These are phyloP conservation scores for Moricandia moricandioides DNA, from an alignment of 345 rosid species.

Conservation along the genomic window DNA sequence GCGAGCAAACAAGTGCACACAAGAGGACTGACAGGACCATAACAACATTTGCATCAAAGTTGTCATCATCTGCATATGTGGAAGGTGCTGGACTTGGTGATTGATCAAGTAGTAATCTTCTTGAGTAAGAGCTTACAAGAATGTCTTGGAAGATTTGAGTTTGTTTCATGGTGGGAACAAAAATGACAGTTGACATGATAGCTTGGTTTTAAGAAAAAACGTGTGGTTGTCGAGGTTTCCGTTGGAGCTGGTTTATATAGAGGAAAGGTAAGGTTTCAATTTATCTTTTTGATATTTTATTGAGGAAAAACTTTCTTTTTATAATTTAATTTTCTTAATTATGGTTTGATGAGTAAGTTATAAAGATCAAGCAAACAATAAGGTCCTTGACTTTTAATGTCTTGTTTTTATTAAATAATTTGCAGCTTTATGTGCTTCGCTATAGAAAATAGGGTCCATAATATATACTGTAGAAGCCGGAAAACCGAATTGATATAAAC, in stretches of 20 bases:
- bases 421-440: slow-evolving; percentile 12
- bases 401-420: slow-evolving; percentile 12
- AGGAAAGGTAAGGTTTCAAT: slow-evolving; percentile 14
- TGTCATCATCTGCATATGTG: slow-evolving; percentile 30
- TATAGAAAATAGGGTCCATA: slow-evolving; percentile 24
- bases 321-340: background rate
- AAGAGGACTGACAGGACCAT: slow-evolving; percentile 77
- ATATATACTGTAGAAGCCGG: too few relatives aligned
- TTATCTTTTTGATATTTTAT: slow-evolving; percentile 15
- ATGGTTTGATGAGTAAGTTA: slow-evolving; percentile 16
- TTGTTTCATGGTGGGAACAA: slow-evolving; percentile 13
- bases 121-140: slow-evolving; percentile 30
- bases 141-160: slow-evolving; percentile 21
- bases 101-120: slow-evolving; percentile 23
- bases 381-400: slow-evolving; percentile 15
- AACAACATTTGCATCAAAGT: slow-evolving; percentile 71
- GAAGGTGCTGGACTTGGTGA: slow-evolving; percentile 36
- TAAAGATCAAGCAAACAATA: slow-evolving; percentile 17
- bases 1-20: slow-evolving; percentile 80
- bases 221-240: slow-evolving; percentile 1
- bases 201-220: slow-evolving; percentile 24
- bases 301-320: background rate
- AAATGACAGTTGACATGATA: slow-evolving; percentile 21
- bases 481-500: too few relatives aligned
- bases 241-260: slow-evolving; percentile 30